phyloP scores from a whole-genome alignment of 2,329 filamentous ascomycete genomes.

The Exophiala phaeomuriformis region DNA sequence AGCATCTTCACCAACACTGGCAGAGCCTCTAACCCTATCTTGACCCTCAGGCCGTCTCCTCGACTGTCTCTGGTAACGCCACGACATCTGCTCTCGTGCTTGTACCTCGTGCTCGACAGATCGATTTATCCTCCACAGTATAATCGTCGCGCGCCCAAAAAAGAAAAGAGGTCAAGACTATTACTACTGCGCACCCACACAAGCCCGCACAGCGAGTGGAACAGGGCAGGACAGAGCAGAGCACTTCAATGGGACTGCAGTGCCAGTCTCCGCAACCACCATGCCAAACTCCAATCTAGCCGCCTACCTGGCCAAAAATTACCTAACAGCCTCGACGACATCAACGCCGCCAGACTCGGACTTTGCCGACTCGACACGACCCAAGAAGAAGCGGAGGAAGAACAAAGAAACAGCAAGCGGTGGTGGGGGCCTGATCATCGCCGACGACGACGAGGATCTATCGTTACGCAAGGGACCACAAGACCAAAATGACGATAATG shows the following conservation, averaged over 20 bases:
- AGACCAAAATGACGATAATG: constrained; percentile 30
- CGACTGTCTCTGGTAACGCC: too few species aligned
- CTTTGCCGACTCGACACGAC: constrained; percentile 32
- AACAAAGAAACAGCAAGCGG: constrained; percentile 41
- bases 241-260: too few species aligned
- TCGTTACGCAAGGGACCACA: constrained; percentile 28
- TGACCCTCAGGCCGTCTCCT: too few species aligned
- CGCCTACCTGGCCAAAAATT: constrained; percentile 84
- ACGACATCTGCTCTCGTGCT: too few species aligned
- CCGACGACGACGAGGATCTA: constrained; percentile 34
- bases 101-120: too few species aligned
- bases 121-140: too few species aligned
- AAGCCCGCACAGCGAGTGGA: too few species aligned
- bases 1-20: neutral
- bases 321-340: constrained; percentile 60
- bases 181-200: too few species aligned
- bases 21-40: too few species aligned
- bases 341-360: constrained; percentile 31
- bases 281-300: constrained; percentile 56
- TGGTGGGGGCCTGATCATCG: constrained; percentile 34
- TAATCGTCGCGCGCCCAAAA: too few species aligned
- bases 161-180: too few species aligned
- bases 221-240: too few species aligned
- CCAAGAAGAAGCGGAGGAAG: constrained; percentile 53
- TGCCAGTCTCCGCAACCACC: neutral